phyloP scores from a whole-genome alignment of 202 grass and related monocot species.

The Schoenoplectus triqueter region DNA sequence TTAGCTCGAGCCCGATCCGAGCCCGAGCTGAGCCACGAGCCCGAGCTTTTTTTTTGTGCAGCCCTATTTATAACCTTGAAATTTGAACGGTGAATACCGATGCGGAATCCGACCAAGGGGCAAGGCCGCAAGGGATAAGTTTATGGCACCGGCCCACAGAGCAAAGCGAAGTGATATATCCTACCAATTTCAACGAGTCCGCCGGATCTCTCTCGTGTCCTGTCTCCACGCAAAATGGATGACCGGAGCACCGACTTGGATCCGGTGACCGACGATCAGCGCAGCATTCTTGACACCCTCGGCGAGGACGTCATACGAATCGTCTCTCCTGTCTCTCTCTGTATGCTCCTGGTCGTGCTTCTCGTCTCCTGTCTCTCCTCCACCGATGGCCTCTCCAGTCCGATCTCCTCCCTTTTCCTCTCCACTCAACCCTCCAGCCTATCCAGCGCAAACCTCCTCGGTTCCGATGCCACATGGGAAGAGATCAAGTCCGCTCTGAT shows the following conservation, averaged over 20 bases:
- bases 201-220: neutral
- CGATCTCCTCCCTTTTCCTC: constrained; percentile 31
- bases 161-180: neutral
- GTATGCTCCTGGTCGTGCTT: constrained; percentile 94
- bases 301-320: constrained; percentile 85
- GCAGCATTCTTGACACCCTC: constrained; percentile 60
- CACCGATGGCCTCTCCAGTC: constrained; percentile 9
- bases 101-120: no score
- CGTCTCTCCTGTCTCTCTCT: constrained; percentile 81
- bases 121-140: no score
- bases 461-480: constrained; percentile 45
- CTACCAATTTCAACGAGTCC: neutral
- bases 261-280: neutral
- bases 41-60: no score
- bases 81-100: no score
- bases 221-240: constrained; percentile 41
- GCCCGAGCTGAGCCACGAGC: no score
- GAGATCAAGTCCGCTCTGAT: constrained; percentile 67
- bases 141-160: no score
- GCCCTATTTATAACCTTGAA: no score
- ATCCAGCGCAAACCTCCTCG: constrained; percentile 36
- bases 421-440: constrained; percentile 41
- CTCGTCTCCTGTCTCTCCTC: constrained; percentile 77
- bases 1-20: no score
- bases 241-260: constrained; percentile 42